Percentiles rank a stretch among this genome's conserved stretches.
Conservation (phyloP, 2,329 filamentous ascomycete species). For the Fusarium globosum region DNA sequence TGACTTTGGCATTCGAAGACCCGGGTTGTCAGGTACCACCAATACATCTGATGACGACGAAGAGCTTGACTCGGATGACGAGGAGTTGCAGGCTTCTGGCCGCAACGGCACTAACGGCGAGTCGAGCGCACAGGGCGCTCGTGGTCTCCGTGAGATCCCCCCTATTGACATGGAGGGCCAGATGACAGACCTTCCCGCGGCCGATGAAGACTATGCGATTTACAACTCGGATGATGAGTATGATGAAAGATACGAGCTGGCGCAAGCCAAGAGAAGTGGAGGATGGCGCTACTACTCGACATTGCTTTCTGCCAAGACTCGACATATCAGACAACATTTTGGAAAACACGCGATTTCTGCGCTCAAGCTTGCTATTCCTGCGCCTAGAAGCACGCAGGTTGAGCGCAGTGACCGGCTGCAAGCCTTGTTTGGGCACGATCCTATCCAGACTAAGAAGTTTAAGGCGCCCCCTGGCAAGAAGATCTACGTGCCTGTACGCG, state of each 20-base stretch:
- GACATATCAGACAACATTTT: constrained; percentile 55
- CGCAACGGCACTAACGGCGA: constrained; percentile 47
- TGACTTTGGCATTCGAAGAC: constrained; percentile 89
- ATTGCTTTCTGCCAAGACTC: constrained; percentile 61
- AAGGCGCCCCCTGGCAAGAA: constrained; percentile 85
- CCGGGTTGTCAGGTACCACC: constrained; percentile 77
- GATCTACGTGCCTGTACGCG: constrained; percentile 94
- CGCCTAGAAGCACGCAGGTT: constrained; percentile 66
- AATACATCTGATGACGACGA: constrained; percentile 83
- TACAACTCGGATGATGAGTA: constrained; percentile 90
- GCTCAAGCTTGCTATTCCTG: constrained; percentile 64
- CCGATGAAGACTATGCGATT: constrained; percentile 80
- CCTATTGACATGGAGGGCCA: constrained; percentile 82
- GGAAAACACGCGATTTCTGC: constrained; percentile 57
- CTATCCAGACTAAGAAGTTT: constrained; percentile 70
- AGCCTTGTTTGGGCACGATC: constrained; percentile 63
- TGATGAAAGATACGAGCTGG: constrained; percentile 77
- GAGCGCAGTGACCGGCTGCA: constrained; percentile 66
- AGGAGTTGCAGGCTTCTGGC: constrained; percentile 52
- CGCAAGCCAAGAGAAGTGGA: constrained; percentile 80
- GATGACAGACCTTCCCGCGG: constrained; percentile 69
- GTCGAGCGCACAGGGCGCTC: constrained; percentile 52
- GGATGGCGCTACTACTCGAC: constrained; percentile 79
- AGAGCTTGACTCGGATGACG: constrained; percentile 75
- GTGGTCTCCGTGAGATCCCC: constrained; percentile 55